Percentiles rank a stretch among this genome's conserved stretches.
Evolutionary conservation across 2,329 filamentous ascomycete species (phyloP).

Genomic region (Aspergillus puulaauensis): DNA sequence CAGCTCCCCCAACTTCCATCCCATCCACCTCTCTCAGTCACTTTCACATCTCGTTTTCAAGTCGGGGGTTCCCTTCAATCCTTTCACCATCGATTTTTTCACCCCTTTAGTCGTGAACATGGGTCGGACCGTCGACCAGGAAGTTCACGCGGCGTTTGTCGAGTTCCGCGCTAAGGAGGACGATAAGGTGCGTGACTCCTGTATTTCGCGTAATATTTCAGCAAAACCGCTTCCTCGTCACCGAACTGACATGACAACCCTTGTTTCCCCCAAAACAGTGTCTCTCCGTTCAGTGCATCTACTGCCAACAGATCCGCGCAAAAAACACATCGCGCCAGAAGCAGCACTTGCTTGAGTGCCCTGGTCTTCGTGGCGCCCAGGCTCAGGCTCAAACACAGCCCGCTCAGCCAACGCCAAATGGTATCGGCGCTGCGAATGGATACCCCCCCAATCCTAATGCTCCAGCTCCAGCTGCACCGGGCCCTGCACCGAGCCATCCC

Average conservation of each 20-base stretch:
- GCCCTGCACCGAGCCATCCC: constrained; percentile 30
- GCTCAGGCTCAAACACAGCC: constrained; percentile 43
- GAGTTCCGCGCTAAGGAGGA: constrained; percentile 56
- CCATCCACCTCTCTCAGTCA: constrained; percentile 10
- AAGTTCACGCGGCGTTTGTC: constrained; percentile 54
- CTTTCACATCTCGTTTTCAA: constrained; percentile 17
- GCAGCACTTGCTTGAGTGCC: constrained; percentile 52
- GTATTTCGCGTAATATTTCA: constrained; percentile 46
- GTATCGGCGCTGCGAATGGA: constrained; percentile 42
- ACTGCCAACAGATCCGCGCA: constrained; percentile 53
- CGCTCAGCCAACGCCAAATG: constrained; percentile 38
- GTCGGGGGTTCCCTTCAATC: constrained; percentile 6
- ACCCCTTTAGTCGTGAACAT: constrained; percentile 36
- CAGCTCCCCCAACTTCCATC: constrained; percentile 16
- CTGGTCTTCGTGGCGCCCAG: constrained; percentile 46
- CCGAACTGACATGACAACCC: constrained; percentile 35
- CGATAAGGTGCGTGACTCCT: constrained; percentile 46
- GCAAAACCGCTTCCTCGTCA: constrained; percentile 24
- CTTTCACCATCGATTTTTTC: constrained; percentile 25
- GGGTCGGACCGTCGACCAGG: constrained; percentile 53
- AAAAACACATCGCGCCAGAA: constrained; percentile 55
- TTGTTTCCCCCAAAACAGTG: constrained; percentile 36
- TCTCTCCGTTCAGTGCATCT: constrained; percentile 54
- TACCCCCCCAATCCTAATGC: constrained; percentile 45
- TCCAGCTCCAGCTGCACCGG: constrained; percentile 32